Base-by-base conservation (phyloP, 2,329 filamentous ascomycete genomes). In the Triangularia setosa region DNA sequence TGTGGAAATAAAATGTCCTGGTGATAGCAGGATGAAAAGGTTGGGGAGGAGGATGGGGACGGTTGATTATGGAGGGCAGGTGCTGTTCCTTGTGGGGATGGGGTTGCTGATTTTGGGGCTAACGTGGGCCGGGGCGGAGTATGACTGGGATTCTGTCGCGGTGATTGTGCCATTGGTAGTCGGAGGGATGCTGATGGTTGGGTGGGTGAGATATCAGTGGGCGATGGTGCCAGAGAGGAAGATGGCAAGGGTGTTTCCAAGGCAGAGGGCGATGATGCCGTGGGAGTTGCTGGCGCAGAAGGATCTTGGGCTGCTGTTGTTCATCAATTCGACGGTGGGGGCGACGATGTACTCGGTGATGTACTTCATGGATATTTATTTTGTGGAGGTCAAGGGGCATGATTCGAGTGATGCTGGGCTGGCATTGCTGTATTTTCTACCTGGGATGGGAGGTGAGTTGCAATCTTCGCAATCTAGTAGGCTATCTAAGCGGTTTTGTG, bases 351-450 rank as follows among this genome's bases (percentile, higher is more conserved):
- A 79, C 67, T 76, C 79, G 24, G 77, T 81, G 65, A 74, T 90
- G 68, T 91, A 90, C 73, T 91, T 90, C 69, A 84, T 88, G 68
- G 85, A 84, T 16, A 81, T 90, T 18, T 91, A 90, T 73, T 90
- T 90, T 72, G 84, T 84, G 1, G 75, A 89, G 16, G 87, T 90
- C 3, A 77, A 85, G 73, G 80, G 79, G 5, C 84, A 84, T 66
- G 73, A 68, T 68, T 27, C 79, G 76, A 27, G 81, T 24, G 71
- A 83, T 58, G 80, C 86, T 1, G 86, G 86, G 3, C 70, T 81
- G 0, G 81, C 87, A 64, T 77, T 91, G 11, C 75, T 90, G 1
- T 90, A 83, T 72, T 90, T 87, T 69, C 80, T 87, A 1, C 87
- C 87, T 0, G 88, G 88, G 0, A 75, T 90, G 8, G 87, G 80